A percentile compares a stretch with the other conserved stretches of the same genome.
These are phyloP conservation scores for Penicillium corylophilum DNA, from an alignment of 2,329 filamentous ascomycete species.

Conservation along the genomic window DNA sequence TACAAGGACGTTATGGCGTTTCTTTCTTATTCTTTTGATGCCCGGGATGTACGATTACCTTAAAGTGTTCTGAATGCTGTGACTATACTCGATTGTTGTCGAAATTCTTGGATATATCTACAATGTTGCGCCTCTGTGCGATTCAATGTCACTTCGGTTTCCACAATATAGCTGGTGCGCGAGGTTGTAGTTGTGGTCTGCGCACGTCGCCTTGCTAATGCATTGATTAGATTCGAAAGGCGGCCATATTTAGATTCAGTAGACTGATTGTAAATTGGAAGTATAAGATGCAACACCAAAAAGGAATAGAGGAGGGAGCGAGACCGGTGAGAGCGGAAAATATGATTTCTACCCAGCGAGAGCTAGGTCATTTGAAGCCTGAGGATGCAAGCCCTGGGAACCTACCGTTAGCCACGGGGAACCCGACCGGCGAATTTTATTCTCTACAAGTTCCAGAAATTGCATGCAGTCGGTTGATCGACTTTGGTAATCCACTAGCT, in stretches of 20 bases:
- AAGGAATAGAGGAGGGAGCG: too few species aligned
- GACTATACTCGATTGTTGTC: neutral
- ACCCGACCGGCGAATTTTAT: neutral
- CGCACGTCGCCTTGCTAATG: too few species aligned
- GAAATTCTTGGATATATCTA: neutral
- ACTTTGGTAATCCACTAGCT: neutral
- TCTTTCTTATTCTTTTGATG: slow-evolving; percentile 8
- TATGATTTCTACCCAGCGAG: too few species aligned
- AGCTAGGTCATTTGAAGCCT: neutral
- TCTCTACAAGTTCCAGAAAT: neutral
- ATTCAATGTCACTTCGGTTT: neutral
- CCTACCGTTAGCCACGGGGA: neutral
- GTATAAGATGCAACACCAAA: neutral
- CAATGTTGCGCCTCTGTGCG: neutral
- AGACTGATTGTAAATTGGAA: too few species aligned
- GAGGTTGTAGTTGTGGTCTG: too few species aligned
- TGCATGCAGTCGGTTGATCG: neutral
- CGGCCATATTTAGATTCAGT: too few species aligned
- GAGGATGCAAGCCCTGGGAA: neutral
- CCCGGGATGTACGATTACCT: slow-evolving; percentile 10
- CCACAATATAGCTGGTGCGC: neutral
- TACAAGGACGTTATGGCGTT: slow-evolving; percentile 4
- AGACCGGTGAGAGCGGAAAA: too few species aligned
- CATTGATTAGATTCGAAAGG: neutral
- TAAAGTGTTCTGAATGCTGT: neutral